A percentile compares a stretch with the other conserved stretches of the same genome.
These are phyloP conservation scores for Macaranga tanarius DNA, from an alignment of 441 rosid species.

Conservation along the genomic window DNA sequence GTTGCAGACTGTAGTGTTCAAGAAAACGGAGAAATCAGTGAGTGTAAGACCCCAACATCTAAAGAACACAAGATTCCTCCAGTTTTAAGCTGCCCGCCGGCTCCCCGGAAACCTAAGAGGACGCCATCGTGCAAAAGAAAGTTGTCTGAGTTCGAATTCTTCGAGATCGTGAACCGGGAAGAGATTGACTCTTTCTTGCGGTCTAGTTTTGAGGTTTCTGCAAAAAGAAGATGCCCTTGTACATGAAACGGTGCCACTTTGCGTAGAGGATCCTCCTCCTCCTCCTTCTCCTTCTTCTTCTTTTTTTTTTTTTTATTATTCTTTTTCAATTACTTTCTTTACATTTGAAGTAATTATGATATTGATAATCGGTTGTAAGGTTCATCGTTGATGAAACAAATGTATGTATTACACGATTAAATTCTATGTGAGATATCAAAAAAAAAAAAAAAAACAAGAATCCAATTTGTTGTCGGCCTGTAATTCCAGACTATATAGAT, in stretches of 20 bases:
- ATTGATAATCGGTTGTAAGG: background rate
- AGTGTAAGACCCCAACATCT: conserved; percentile 68
- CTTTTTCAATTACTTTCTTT: background rate
- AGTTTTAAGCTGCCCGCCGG: conserved; percentile 55
- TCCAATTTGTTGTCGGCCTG: background rate
- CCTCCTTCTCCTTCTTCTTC: background rate
- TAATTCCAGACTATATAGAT: conserved; percentile 3
- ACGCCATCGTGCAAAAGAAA: conserved; percentile 48
- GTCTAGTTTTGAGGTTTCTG: conserved; percentile 32
- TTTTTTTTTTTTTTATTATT: background rate
- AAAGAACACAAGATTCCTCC: conserved; percentile 61
- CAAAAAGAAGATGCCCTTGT: conserved; percentile 51
- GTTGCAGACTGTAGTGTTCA: background rate
- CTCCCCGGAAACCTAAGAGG: conserved; percentile 57
- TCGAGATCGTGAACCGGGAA: conserved; percentile 42
- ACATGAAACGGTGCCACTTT: conserved; percentile 24
- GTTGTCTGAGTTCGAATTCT: conserved; percentile 42
- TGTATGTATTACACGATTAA: conserved; percentile 20
- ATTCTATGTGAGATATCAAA: background rate
- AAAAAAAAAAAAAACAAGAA: no score
- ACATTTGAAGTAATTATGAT: background rate
- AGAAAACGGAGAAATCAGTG: conserved; percentile 3
- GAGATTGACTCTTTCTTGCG: conserved; percentile 64
- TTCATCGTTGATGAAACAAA: background rate
- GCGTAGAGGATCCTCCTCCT: background rate